phyloP scores from a whole-genome alignment of 2,329 filamentous ascomycete species.

The Alternaria gaisen region DNA sequence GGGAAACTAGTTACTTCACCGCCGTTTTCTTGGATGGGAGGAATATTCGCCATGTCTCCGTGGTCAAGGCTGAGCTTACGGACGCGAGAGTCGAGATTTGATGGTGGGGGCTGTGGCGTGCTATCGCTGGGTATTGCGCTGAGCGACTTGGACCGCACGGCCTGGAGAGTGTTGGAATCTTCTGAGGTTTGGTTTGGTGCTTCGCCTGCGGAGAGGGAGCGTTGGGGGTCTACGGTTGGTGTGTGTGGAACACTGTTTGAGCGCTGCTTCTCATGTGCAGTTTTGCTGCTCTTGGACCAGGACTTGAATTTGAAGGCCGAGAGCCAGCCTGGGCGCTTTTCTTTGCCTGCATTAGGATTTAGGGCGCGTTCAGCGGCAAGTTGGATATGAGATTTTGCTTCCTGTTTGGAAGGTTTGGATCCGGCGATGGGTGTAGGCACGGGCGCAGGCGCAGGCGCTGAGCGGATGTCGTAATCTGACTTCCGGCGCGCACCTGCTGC shows the following conservation, averaged over 20 bases:
- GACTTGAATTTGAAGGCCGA: constrained; percentile 42
- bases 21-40: constrained; percentile 20
- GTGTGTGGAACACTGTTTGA: constrained; percentile 33
- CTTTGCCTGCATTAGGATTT: constrained; percentile 28
- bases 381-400: constrained; percentile 34
- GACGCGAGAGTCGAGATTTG: constrained; percentile 38
- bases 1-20: constrained; percentile 16
- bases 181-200: constrained; percentile 17
- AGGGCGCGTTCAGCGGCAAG: constrained; percentile 32
- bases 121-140: constrained; percentile 38
- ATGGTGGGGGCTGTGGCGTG: constrained; percentile 17
- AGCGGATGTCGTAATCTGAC: constrained; percentile 33
- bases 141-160: constrained; percentile 47
- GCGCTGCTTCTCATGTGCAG: constrained; percentile 24
- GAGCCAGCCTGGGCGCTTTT: constrained; percentile 44
- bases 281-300: constrained; percentile 36
- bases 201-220: constrained; percentile 39
- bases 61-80: constrained; percentile 26
- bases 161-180: constrained; percentile 31
- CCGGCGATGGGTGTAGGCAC: not conserved
- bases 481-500: constrained; percentile 30
- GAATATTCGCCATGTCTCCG: constrained; percentile 8
- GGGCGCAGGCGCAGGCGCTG: constrained; percentile 7
- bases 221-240: constrained; percentile 31
- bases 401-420: not conserved